phyloP scores from a whole-genome alignment of 768 basidiomycete species.

The Lyophyllum shimeji region DNA sequence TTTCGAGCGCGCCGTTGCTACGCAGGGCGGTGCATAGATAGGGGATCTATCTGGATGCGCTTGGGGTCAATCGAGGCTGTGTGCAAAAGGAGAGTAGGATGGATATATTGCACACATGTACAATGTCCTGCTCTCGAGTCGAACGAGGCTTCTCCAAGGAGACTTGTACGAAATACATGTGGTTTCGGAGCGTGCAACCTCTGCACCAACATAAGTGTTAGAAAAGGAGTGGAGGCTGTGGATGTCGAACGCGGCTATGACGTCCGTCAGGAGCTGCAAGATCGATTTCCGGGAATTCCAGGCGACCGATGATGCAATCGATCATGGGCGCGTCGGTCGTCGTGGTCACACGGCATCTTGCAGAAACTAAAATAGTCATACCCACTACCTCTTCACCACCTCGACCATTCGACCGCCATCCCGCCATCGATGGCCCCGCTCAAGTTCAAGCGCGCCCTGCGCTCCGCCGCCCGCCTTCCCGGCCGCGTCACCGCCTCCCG shows the following conservation, averaged over 20 bases:
- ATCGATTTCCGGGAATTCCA: background rate
- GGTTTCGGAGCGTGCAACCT: background rate
- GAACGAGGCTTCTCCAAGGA: background rate
- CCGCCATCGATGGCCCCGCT: background rate
- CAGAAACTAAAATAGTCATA: too few relatives aligned
- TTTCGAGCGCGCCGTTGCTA: too few relatives aligned
- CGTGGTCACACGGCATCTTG: background rate
- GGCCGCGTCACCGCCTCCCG: background rate
- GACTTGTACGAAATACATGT: background rate
- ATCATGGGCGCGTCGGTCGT: background rate
- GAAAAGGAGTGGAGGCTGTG: too few relatives aligned
- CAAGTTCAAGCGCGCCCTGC: constrained; percentile 4
- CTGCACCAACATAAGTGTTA: background rate
- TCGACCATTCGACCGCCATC: background rate
- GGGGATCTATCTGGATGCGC: too few relatives aligned
- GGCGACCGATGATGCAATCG: background rate
- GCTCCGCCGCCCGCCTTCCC: constrained; percentile 2
- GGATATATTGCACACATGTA: background rate
- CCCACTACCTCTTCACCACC: too few relatives aligned
- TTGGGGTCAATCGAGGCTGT: too few relatives aligned
- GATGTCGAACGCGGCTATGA: background rate
- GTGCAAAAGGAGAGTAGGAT: too few relatives aligned
- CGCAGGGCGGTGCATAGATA: too few relatives aligned
- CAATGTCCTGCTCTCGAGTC: constrained; percentile 1
- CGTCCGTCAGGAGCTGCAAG: too few relatives aligned